Percentiles rank a stretch among this genome's conserved stretches.
Evolutionary conservation across 2,329 filamentous ascomycete genomes (phyloP).

Genomic region (Tympanopsis confertula): DNA sequence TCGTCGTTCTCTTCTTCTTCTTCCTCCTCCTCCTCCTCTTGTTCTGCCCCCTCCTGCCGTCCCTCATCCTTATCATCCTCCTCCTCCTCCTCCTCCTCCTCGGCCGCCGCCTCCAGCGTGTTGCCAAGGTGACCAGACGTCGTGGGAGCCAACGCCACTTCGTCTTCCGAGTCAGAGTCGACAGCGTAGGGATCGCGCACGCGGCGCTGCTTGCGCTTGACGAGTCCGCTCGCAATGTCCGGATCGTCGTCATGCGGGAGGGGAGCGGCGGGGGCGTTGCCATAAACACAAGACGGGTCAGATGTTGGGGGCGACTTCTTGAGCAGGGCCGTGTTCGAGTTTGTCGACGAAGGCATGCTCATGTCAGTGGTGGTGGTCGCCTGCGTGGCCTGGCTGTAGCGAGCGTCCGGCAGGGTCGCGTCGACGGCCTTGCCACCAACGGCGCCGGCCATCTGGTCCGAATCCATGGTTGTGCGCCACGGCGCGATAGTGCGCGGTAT

Average conservation of each 20-base stretch:
- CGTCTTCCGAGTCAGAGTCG: conserved; percentile 41
- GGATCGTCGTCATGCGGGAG: conserved; percentile 32
- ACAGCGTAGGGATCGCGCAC: conserved; percentile 90
- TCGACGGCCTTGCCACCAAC: conserved; percentile 45
- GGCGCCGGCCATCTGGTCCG: conserved; percentile 56
- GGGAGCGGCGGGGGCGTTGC: conserved; percentile 14
- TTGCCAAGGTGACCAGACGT: conserved; percentile 12
- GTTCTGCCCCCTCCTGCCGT: conserved; percentile 13
- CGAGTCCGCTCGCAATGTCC: conserved; percentile 15
- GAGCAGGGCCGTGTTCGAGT: conserved; percentile 64
- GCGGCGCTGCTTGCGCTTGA: conserved; percentile 64
- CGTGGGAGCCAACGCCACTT: conserved; percentile 17
- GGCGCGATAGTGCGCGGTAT: conserved; percentile 77
- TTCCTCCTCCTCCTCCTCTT: neutral
- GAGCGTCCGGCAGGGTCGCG: conserved; percentile 41
- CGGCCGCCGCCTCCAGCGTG: too few species aligned
- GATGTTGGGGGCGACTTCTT: conserved; percentile 16
- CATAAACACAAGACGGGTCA: conserved; percentile 12
- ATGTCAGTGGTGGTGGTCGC: conserved; percentile 44
- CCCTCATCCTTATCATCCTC: neutral
- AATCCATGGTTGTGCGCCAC: conserved; percentile 76
- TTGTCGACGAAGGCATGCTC: conserved; percentile 48
- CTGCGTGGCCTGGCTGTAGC: conserved; percentile 37
- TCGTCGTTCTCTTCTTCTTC: conserved; percentile 1
- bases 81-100: conserved; percentile 7